Evolutionary conservation across 306 rosid species (phyloP), one percentile per base, ranked within the genome.

Genomic region (Gastrolobium bilobum): DNA sequence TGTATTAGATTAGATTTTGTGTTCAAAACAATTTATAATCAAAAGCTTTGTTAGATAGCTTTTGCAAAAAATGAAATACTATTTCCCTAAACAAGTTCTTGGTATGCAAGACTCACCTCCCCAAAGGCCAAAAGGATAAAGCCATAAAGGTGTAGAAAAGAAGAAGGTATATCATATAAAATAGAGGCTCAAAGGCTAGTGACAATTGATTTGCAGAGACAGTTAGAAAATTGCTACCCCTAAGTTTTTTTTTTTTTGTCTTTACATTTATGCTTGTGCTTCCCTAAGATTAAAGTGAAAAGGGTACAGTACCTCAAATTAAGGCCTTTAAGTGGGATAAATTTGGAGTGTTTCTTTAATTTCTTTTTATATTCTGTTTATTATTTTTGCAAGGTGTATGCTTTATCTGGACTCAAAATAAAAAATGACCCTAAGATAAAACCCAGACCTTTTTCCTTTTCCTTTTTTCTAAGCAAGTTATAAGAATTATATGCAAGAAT

Each of bases 401-500:
- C n/a, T 40, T 13, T 29, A 13, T 82, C 33, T 15, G 29, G 30
- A 59, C 10, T 30, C 15, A 38, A 53, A 47, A 68, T 10, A 65
- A 82, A 10, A 65, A 73, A 63, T 3, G 46, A 48, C 37, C 78
- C 77, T 26, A 59, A n/a, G 51, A 67, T 30, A 38, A 40, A 14
- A 9, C 7, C 47, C 3, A 82, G 4, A 73, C 57, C 47, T 10
- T 53, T 31, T 42, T 20, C 7, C 8, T 81, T 13, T 46, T 44
- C 54, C 30, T 73, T 10, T 37, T 63, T 29, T 6, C 1, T 15
- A 26, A 57, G 57, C 9, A 46, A 31, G 50, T 35, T 77, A 7
- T n/a, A 58, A 71, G 60, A 50, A 59, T 59, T 51, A 37, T 35
- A 58, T 69, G 6, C 54, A 35, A 74, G 61, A 83, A 63, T 51